phyloP scores from a whole-genome alignment of 2,329 filamentous ascomycete species.

The Whalleya microplaca region DNA sequence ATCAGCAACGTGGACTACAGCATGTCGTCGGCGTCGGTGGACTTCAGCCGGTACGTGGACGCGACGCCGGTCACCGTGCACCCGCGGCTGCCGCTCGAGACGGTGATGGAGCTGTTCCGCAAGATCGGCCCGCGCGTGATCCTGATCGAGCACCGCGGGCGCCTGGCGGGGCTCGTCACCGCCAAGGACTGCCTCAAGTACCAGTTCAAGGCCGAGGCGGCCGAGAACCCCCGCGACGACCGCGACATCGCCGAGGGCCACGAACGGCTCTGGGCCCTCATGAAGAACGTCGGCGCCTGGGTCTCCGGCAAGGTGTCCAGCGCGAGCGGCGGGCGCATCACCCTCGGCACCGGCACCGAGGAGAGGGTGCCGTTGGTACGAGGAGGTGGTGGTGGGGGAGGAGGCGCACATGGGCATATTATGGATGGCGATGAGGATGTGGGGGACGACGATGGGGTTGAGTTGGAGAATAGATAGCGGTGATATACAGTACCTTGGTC shows the following conservation, averaged over 20 bases:
- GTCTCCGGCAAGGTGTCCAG: slow-evolving; percentile 58
- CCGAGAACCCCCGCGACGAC: slow-evolving; percentile 71
- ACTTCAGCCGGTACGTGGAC: slow-evolving; percentile 88
- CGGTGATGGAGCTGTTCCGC: slow-evolving; percentile 97
- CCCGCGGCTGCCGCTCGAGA: slow-evolving; percentile 88
- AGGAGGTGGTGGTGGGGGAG: no score
- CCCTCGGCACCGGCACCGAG: slow-evolving; percentile 43
- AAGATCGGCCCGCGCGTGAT: slow-evolving; percentile 96
- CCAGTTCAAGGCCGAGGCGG: slow-evolving; percentile 92
- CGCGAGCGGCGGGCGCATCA: slow-evolving; percentile 60
- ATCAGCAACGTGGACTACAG: slow-evolving; percentile 64
- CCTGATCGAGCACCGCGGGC: slow-evolving; percentile 86
- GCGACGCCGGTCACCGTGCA: slow-evolving; percentile 88
- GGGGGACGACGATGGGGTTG: slow-evolving; percentile 46
- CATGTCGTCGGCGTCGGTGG: slow-evolving; percentile 62
- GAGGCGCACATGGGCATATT: slow-evolving; percentile 40
- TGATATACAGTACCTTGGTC: neutral
- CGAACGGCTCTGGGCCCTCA: slow-evolving; percentile 66
- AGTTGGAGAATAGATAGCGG: slow-evolving; percentile 37
- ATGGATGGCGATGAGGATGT: slow-evolving; percentile 56
- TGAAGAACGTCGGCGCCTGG: slow-evolving; percentile 60
- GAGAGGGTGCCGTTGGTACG: slow-evolving; percentile 31
- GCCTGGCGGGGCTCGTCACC: slow-evolving; percentile 83
- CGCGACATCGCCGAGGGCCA: slow-evolving; percentile 59
- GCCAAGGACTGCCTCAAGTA: slow-evolving; percentile 98